Conservation (phyloP, 805 yeast species). For the Metschnikowia santaceciliae region DNA sequence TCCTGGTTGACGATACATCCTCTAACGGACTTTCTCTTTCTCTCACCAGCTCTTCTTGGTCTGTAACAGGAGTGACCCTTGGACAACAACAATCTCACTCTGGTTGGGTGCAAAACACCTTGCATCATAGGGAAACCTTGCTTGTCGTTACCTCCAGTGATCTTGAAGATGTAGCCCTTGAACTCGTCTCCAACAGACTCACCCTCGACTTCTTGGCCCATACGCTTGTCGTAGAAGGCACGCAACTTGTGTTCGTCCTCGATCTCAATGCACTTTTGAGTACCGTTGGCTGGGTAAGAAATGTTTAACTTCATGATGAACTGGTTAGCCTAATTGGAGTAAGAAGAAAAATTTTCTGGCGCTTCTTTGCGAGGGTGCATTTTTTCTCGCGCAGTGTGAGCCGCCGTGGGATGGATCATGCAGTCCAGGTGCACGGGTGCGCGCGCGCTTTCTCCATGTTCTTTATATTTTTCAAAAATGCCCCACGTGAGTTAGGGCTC, state of each 20-base stretch:
- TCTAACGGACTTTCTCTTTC: constrained; percentile 99
- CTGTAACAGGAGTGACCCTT: constrained; percentile 98
- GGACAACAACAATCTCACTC: constrained; percentile 92
- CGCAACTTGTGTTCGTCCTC: constrained; percentile 99
- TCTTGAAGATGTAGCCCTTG: constrained; percentile 98
- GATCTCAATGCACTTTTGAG: constrained; percentile 95
- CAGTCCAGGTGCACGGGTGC: constrained; percentile 7
- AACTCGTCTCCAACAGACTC: constrained; percentile 97
- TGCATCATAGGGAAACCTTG: constrained; percentile 99
- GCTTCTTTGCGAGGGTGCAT: constrained; percentile 11
- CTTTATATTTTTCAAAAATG: background rate
- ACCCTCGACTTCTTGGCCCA: constrained; percentile 99
- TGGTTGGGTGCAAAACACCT: constrained; percentile 99
- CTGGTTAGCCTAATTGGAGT: constrained; percentile 30
- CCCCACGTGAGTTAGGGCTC: constrained; percentile 15
- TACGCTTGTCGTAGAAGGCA: constrained; percentile 97
- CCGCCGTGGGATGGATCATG: constrained; percentile 4
- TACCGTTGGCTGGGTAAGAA: constrained; percentile 99
- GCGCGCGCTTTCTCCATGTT: background rate
- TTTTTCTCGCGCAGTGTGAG: constrained; percentile 9
- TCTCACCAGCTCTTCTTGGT: constrained; percentile 99
- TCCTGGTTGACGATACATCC: constrained; percentile 98
- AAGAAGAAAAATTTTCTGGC: constrained; percentile 21
- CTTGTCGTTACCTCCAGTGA: constrained; percentile 99
- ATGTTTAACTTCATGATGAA: constrained; percentile 79